A percentile compares a stretch with the other conserved stretches of the same genome.
phyloP scores from a whole-genome alignment of 305 asterid species.

The Fraxinus xanthoxyloides region DNA sequence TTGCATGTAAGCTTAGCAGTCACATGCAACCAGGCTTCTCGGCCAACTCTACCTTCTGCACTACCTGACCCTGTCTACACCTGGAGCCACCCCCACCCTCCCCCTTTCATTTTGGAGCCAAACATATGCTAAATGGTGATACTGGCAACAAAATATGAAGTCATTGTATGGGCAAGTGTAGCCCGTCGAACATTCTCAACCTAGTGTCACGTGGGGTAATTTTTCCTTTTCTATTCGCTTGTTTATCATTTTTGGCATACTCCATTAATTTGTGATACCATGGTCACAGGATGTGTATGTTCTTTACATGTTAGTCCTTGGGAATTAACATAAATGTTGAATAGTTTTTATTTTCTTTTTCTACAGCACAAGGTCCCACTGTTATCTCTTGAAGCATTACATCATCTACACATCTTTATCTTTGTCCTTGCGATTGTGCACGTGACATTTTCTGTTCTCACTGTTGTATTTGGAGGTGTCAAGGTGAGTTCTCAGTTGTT shows the following conservation, averaged over 20 bases:
- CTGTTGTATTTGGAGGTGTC: slow-evolving; percentile 78
- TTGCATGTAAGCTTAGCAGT: not conserved
- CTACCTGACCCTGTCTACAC: no score
- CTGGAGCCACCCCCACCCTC: no score
- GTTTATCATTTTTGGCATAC: not conserved
- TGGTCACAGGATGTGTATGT: not conserved
- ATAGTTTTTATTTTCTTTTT: slow-evolving; percentile 1
- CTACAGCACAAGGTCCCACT: slow-evolving; percentile 77
- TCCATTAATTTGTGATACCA: not conserved
- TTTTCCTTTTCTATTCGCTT: not conserved
- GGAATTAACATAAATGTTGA: not conserved
- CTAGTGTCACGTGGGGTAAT: not conserved
- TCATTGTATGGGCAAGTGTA: not conserved
- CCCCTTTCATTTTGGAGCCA: no score
- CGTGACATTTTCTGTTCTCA: slow-evolving; percentile 82
- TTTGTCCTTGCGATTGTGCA: slow-evolving; percentile 96
- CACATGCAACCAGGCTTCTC: no score
- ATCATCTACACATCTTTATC: slow-evolving; percentile 93
- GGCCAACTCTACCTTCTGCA: no score
- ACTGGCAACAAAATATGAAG: not conserved
- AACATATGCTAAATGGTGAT: not conserved
- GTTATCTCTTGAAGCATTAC: slow-evolving; percentile 83
- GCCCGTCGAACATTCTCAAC: not conserved
- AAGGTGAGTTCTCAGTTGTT: slow-evolving; percentile 42
- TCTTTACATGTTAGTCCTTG: not conserved